These are phyloP conservation scores for Terfezia claveryi DNA, from an alignment of 495 filamentous ascomycete genomes.

Conservation along the genomic window DNA sequence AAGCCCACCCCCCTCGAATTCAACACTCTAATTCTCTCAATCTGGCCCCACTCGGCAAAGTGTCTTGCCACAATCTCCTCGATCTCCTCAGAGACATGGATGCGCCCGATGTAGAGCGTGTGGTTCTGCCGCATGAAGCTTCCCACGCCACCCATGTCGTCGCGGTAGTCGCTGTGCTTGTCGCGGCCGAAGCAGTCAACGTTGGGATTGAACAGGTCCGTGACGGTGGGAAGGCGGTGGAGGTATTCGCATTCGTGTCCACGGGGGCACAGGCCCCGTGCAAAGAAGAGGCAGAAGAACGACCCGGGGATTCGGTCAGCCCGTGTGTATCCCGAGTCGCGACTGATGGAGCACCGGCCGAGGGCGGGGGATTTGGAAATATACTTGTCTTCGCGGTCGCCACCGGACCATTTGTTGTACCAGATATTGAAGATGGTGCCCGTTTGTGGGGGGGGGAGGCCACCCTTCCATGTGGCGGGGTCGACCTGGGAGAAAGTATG, in stretches of 20 bases:
- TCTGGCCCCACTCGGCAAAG: conserved; percentile 81
- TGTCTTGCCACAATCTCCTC: conserved; percentile 89
- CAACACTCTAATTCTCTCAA: conserved; percentile 79
- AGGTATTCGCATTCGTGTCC: conserved; percentile 88
- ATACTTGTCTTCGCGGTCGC: conserved; percentile 82
- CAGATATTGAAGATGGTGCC: conserved; percentile 87
- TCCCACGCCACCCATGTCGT: conserved; percentile 93
- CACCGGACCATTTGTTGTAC: conserved; percentile 91
- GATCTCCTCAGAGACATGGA: conserved; percentile 93
- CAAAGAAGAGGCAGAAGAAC: conserved; percentile 89
- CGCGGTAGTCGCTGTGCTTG: conserved; percentile 67
- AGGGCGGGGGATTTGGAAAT: conserved; percentile 51
- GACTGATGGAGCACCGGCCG: conserved; percentile 57
- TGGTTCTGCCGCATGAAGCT: conserved; percentile 77
- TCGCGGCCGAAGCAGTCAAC: conserved; percentile 86
- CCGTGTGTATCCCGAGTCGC: conserved; percentile 69
- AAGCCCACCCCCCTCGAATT: conserved; percentile 77
- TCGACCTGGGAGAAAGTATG: conserved; percentile 38
- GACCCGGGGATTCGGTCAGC: conserved; percentile 60
- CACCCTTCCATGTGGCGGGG: conserved; percentile 48
- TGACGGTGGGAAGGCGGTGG: conserved; percentile 60
- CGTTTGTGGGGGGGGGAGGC: conserved; percentile 67
- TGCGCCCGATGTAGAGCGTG: conserved; percentile 78
- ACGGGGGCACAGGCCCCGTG: conserved; percentile 56
- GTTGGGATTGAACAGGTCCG: conserved; percentile 72